Evolutionary conservation across 257 asterid genomes (phyloP), one percentile per base, ranked within the genome.

Genomic region (Fraxinus anomala): DNA sequence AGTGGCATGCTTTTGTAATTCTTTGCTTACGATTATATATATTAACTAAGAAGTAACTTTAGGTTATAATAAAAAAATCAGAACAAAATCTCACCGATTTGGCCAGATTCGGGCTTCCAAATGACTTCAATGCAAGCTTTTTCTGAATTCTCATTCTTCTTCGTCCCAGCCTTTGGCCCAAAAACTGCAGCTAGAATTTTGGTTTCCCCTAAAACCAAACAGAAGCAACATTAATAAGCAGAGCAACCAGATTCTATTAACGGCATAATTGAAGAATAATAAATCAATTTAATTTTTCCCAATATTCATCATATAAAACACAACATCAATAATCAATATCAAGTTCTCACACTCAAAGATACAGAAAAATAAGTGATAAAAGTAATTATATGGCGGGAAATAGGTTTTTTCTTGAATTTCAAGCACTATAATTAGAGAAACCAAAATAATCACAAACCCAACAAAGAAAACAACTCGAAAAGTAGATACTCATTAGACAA

Each of bases 101-200:
- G 28, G 28, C 28, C 28, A 0, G 96, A 84, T 82, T 88, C 89
- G 36, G 97, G 96, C 86, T 93, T 95, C 99, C 97, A 93, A 79
- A 88, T 82, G 83, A 95, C 94, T 80, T 95, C 98, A 80, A 95
- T 81, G 75, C 89, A 93, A 71, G 96, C 28, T 97, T 85, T 95
- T 77, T 95, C 99, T 0, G 99, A 97, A 79, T 95, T 95, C 79
- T 95, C 99, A 49, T 90, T 90, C 93, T 95, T 95, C 85, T 85
- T 93, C 2, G 97, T 92, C 80, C 99, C 99, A 37, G 96, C 89
- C 77, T 93, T 95, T 42, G 99, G 99, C 70, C 70, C 98, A 98
- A 79, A 95, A 80, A 95, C 99, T 33, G 97, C 94, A 65, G 99
- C 99, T 80, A 93, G 87, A 82, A 95, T 97, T 86, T 85, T 91